phyloP scores from a whole-genome alignment of 306 rosid species.

The Alnus rubra region DNA sequence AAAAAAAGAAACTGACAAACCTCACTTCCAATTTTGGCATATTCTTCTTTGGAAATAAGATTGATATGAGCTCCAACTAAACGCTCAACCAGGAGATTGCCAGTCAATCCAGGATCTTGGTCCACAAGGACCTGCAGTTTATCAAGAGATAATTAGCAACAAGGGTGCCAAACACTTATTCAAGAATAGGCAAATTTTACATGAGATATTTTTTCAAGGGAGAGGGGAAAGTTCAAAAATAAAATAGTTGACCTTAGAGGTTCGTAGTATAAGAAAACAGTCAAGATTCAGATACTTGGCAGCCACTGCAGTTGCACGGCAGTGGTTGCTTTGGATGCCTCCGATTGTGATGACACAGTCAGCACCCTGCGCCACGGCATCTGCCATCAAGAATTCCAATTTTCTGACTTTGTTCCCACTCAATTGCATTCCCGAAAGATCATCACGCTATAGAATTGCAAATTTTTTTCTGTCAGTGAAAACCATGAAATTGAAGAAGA shows the following conservation, averaged over 20 bases:
- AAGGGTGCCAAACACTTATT: background rate
- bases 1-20: conserved; percentile 42
- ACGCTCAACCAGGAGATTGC: conserved; percentile 91
- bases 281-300: conserved; percentile 88
- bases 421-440: conserved; percentile 91
- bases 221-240: background rate
- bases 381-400: conserved; percentile 91
- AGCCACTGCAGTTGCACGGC: conserved; percentile 96
- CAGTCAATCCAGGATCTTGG: conserved; percentile 81
- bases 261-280: conserved; percentile 72
- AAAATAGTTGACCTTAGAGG: conserved; percentile 57
- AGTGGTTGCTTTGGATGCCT: conserved; percentile 96
- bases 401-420: conserved; percentile 94
- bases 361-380: conserved; percentile 74
- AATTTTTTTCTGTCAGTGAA: conserved; percentile 28
- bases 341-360: conserved; percentile 81
- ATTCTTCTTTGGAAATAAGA: conserved; percentile 80
- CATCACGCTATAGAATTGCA: conserved; percentile 67
- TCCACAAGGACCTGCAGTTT: conserved; percentile 50
- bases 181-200: background rate
- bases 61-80: conserved; percentile 81
- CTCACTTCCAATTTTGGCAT: conserved; percentile 68
- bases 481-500: conserved; percentile 20
- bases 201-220: background rate
- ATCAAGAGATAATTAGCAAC: conserved; percentile 11